Evolutionary conservation across 306 rosid species (phyloP).

Genomic region (Psophocarpus tetragonolobus): DNA sequence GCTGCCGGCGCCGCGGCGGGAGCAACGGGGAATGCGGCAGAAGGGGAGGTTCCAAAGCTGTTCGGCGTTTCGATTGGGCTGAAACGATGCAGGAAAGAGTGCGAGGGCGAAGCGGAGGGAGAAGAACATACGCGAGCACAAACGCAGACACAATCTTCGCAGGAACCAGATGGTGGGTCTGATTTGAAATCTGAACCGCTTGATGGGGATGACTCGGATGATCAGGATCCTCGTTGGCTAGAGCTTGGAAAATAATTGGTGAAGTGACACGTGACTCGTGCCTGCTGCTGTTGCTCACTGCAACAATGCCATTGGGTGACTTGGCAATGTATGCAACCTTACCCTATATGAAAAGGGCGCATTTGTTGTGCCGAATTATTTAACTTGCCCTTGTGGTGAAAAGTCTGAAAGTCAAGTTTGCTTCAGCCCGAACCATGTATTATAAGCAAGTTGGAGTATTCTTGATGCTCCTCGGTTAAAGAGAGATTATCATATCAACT

Average conservation of each 20-base stretch:
- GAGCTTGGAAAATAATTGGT: slow-evolving; percentile 52
- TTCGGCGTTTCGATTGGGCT: slow-evolving; percentile 86
- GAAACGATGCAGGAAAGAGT: slow-evolving; percentile 65
- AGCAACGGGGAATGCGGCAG: not conserved
- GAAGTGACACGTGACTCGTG: slow-evolving; percentile 16
- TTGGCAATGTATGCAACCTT: not conserved
- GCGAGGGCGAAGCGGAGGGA: slow-evolving; percentile 42
- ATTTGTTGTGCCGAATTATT: not conserved
- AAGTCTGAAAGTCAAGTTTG: slow-evolving; percentile 6
- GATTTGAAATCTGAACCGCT: slow-evolving; percentile 61
- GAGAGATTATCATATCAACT: not conserved
- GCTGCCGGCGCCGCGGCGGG: not conserved
- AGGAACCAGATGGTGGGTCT: slow-evolving; percentile 40
- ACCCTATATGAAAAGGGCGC: not conserved
- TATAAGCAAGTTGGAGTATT: not conserved
- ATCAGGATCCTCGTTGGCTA: slow-evolving; percentile 57
- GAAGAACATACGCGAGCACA: slow-evolving; percentile 26
- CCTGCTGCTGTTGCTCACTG: too few relatives aligned
- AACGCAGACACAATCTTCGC: slow-evolving; percentile 41
- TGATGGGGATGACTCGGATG: slow-evolving; percentile 51
- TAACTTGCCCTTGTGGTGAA: not conserved
- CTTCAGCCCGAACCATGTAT: not conserved
- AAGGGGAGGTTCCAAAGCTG: slow-evolving; percentile 50
- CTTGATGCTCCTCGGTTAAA: not conserved
- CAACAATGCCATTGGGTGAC: not conserved